Conservation (phyloP, 768 basidiomycete genomes). For the Tricholoma sp. region DNA sequence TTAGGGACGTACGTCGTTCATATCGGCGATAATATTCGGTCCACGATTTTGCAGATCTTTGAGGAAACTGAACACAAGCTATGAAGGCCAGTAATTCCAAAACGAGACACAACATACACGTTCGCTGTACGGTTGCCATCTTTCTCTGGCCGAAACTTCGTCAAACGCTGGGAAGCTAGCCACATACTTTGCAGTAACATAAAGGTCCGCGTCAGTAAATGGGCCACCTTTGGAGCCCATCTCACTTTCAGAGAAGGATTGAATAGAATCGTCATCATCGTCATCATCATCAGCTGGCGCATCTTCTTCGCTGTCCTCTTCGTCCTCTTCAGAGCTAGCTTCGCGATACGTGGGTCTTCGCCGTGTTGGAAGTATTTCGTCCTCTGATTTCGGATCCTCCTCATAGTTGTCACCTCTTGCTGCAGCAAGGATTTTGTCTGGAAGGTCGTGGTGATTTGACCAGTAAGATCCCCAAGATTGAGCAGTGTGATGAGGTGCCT, state of each 20-base stretch:
- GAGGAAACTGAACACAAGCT: slow-evolving; percentile 39
- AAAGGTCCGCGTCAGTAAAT: slow-evolving; percentile 59
- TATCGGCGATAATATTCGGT: slow-evolving; percentile 52
- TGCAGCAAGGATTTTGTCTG: slow-evolving; percentile 56
- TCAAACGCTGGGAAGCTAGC: slow-evolving; percentile 44
- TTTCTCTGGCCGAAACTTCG: slow-evolving; percentile 34
- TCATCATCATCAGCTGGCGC: slow-evolving; percentile 24
- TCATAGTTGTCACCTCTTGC: slow-evolving; percentile 29
- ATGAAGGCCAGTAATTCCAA: not conserved
- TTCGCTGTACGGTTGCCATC: slow-evolving; percentile 51
- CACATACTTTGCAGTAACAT: slow-evolving; percentile 55
- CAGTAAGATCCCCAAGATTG: slow-evolving; percentile 66
- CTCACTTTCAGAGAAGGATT: slow-evolving; percentile 32
- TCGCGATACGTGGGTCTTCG: slow-evolving; percentile 31
- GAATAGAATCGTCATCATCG: slow-evolving; percentile 27
- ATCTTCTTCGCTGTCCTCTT: slow-evolving; percentile 15
- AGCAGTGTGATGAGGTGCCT: slow-evolving; percentile 66
- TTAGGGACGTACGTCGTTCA: slow-evolving; percentile 38
- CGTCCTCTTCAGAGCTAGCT: slow-evolving; percentile 27
- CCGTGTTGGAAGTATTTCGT: slow-evolving; percentile 15
- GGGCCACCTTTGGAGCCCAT: slow-evolving; percentile 50
- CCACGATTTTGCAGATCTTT: slow-evolving; percentile 56
- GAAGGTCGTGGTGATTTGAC: slow-evolving; percentile 58
- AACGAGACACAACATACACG: slow-evolving; percentile 32
- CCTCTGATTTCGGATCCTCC: slow-evolving; percentile 18